Evolutionary conservation across 176 grass and related monocot genomes (phyloP).

Genomic region (Puya raimondii): DNA sequence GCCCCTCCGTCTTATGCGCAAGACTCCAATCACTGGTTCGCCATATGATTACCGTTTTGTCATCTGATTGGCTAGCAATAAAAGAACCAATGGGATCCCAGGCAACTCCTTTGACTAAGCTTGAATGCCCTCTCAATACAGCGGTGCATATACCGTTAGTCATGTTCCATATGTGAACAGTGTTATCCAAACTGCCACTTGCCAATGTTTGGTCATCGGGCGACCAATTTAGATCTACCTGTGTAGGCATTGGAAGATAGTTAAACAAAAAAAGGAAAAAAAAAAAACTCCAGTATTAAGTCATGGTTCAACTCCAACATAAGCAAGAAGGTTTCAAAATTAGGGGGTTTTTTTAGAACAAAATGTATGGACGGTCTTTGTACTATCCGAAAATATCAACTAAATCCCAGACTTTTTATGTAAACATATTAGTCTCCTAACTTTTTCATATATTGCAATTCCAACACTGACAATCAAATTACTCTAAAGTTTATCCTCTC

Average conservation of each 20-base stretch:
- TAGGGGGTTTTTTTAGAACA: no score
- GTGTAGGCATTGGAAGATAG: constrained; percentile 33
- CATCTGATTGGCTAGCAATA: constrained; percentile 90
- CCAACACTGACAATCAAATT: no score
- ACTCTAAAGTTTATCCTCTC: no score
- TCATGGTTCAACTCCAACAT: background rate
- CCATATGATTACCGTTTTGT: constrained; percentile 97
- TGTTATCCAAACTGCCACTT: constrained; percentile 90
- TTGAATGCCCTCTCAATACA: constrained; percentile 88
- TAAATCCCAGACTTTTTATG: no score
- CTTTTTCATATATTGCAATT: no score
- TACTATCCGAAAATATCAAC: no score
- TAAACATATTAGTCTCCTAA: no score
- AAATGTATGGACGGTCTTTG: no score
- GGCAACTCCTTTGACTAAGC: constrained; percentile 93
- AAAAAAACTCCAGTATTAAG: background rate
- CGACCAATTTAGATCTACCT: constrained; percentile 99
- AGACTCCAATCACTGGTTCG: constrained; percentile 95
- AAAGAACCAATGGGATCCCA: constrained; percentile 99
- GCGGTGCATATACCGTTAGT: constrained; percentile 85
- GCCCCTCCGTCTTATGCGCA: constrained; percentile 91
- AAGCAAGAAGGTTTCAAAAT: no score
- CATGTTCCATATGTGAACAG: constrained; percentile 92
- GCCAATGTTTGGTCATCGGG: constrained; percentile 86
- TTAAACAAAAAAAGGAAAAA: background rate